Evolutionary conservation across 441 rosid genomes (phyloP).

Genomic region (Mallotus repandus): DNA sequence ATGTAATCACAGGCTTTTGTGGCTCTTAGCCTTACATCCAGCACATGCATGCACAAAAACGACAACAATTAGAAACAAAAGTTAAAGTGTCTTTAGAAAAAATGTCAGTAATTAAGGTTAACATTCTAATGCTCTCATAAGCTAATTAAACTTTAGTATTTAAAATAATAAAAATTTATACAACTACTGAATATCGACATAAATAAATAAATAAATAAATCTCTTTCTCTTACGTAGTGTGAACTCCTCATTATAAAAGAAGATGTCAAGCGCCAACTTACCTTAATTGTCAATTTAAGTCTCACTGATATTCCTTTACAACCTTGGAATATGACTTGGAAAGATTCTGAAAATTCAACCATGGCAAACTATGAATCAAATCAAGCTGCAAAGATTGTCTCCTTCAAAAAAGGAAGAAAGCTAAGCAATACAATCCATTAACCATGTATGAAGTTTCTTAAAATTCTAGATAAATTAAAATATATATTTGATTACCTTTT

Average conservation of each 20-base stretch:
- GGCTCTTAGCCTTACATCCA: too few species aligned
- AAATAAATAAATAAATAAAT: too few species aligned
- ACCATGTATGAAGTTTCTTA: constrained; percentile 1
- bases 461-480: neutral
- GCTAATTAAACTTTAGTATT: too few species aligned
- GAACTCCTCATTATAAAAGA: neutral
- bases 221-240: too few species aligned
- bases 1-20: too few species aligned
- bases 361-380: neutral
- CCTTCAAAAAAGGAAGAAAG: neutral
- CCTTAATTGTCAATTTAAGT: neutral
- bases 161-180: too few species aligned
- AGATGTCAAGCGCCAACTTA: neutral
- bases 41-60: too few species aligned
- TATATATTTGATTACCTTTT: too few species aligned
- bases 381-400: neutral
- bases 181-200: too few species aligned
- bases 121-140: too few species aligned
- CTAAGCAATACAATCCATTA: neutral
- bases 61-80: too few species aligned
- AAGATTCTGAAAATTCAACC: constrained; percentile 8
- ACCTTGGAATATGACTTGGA: neutral
- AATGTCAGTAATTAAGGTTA: neutral
- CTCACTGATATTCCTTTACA: neutral
- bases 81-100: too few species aligned